Evolutionary conservation across 345 rosid species (phyloP).

Genomic region (Firmiana major): DNA sequence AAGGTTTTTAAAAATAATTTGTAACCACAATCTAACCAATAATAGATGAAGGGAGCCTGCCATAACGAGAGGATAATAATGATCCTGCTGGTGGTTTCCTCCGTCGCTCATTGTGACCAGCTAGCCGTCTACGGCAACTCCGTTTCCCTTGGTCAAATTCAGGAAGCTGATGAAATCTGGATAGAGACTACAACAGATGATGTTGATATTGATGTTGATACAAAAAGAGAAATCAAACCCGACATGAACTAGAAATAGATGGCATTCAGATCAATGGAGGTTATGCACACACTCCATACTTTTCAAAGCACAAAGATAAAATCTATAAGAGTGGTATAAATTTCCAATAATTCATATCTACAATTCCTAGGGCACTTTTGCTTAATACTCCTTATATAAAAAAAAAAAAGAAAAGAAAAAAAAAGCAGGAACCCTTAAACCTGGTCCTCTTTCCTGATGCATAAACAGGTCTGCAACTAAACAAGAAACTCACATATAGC

Average conservation of each 20-base stretch:
- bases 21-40: constrained; percentile 38
- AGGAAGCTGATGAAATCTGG: constrained; percentile 86
- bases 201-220: background rate
- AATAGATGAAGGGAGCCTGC: constrained; percentile 47
- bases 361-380: background rate
- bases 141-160: constrained; percentile 96
- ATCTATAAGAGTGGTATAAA: background rate
- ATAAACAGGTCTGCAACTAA: background rate
- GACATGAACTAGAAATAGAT: background rate
- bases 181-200: background rate
- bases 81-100: constrained; percentile 87
- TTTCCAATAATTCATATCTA: background rate
- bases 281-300: background rate
- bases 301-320: background rate
- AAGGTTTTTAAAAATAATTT: background rate
- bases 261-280: background rate
- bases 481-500: background rate
- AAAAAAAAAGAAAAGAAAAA: background rate
- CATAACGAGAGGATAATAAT: constrained; percentile 49
- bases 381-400: background rate
- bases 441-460: background rate
- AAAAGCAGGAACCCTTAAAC: background rate
- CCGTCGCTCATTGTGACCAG: constrained; percentile 92
- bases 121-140: constrained; percentile 92
- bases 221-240: background rate